Evolutionary conservation across 2,329 filamentous ascomycete species (phyloP), one percentile per base, ranked within the genome.

Genomic region (Beauveria asiatica): DNA sequence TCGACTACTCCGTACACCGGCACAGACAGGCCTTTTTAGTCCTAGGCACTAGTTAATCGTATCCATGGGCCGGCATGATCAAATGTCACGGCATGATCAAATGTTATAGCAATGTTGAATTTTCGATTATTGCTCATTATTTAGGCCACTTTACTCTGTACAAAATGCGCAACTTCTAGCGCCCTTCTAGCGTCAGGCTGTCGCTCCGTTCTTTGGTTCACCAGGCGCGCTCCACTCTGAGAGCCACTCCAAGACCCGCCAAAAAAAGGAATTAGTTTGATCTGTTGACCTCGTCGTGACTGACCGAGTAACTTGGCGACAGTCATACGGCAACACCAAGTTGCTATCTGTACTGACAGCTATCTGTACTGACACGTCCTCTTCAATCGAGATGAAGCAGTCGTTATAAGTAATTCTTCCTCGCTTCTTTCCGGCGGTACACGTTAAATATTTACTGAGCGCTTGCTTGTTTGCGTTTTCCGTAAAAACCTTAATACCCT

Each of bases 181-280:
- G 41, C 50, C 62, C 61, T 69, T 69, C 67, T 69, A 69, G 67
- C 66, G 66, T 52, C 64, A 60, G 23, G 41, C 16, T n/a, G 23
- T 17, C 46, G 57, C 25, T 46, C 25, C 37, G 17, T 37, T 48
- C 30, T 48, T 25, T 37, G 53, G 53, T 17, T 45, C 42, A 46
- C 27, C 4, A 13, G 33, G 19, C 61, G 19, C 61, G 42, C 48
- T 60, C 62, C 63, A 59, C 60, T 52, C 42, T 44, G 48, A 41
- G 8, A 52, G 42, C 39, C 25, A 19, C 6, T 6, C 52, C 30
- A 10, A 33, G 30, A 33, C 30, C 30, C 30, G 30, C 30, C 30
- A 33, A 33, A 33, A 33, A 11, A 33, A 3, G 10, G 30, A 33
- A 3, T 33, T 33, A 10, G 3, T 30, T 10, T 30, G 27, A 9